Evolutionary conservation across 345 rosid genomes (phyloP), one percentile per base, ranked within the genome.

Genomic region (Hypericum perforatum): DNA sequence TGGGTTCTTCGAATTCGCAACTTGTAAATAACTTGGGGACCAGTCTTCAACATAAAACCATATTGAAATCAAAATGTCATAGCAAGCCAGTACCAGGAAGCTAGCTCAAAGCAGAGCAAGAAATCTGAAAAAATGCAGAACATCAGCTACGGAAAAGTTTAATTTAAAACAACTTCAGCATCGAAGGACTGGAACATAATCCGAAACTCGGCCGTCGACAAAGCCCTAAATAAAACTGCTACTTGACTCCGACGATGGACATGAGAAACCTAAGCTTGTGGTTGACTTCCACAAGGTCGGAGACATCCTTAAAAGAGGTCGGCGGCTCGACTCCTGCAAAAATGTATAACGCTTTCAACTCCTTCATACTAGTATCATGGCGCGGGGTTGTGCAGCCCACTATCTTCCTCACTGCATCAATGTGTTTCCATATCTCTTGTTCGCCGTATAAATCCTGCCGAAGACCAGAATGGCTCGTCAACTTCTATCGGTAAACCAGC

Each of bases 251-350:
- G 16, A 86, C 70, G 6, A 86, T 62, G 6, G 91, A 69, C 84
- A 79, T 79, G 61, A 90, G 84, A 69, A 76, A 78, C 55, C 37
- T 58, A 43, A 86, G 82, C 62, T 75, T 74, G 16, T 74, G 67
- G 58, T 60, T 62, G 12, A 76, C 60, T 55, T 84, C 82, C 5
- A 22, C 76, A 32, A 76, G 68, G 63, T 79, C 81, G 11, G 64
- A 59, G 9, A 65, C 47, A 16, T 84, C 82, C 40, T 67, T 57
- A 58, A 75, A 61, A 1, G 78, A 71, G 51, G 76, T 54, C 0
- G 92, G 82, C 7, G 79, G 77, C 49, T 78, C 74, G 0, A 91
- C 74, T 47, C 95, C 95, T 0, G 75, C 75, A 62, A 86, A 84
- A 48, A 79, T 16, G 61, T 84, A 86, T 16, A 91, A 80, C 5